A percentile compares a stretch with the other conserved stretches of the same genome.
phyloP scores from a whole-genome alignment of 2,329 filamentous ascomycete species.

The Trichoderma sp. region DNA sequence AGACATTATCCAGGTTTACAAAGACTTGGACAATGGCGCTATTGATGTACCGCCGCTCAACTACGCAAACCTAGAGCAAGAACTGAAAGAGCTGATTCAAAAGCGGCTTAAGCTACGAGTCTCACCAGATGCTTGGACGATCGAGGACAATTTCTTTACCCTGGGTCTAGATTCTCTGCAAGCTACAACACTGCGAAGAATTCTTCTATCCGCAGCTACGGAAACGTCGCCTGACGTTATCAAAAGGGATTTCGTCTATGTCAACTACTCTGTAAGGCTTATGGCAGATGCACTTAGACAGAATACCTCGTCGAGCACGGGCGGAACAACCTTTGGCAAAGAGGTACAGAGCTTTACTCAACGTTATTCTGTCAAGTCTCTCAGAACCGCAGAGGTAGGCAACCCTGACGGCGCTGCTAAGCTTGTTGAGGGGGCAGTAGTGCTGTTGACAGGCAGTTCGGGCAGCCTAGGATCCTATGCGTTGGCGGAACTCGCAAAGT shows the following conservation, averaged over 20 bases:
- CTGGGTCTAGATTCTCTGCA: slow-evolving; percentile 27
- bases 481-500: slow-evolving; percentile 25
- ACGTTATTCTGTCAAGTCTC: background rate
- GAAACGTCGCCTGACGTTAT: slow-evolving; percentile 27
- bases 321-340: background rate
- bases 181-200: slow-evolving; percentile 22
- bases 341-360: slow-evolving; percentile 21
- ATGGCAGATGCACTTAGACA: slow-evolving; percentile 23
- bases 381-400: background rate
- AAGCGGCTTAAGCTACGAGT: slow-evolving; percentile 22
- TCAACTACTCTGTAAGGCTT: slow-evolving; percentile 26
- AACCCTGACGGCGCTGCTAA: background rate
- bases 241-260: slow-evolving; percentile 29
- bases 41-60: slow-evolving; percentile 24
- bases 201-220: slow-evolving; percentile 25
- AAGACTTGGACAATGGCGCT: slow-evolving; percentile 23
- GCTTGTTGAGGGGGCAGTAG: slow-evolving; percentile 20
- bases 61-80: slow-evolving; percentile 23
- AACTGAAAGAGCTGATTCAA: slow-evolving; percentile 25
- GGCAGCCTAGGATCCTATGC: slow-evolving; percentile 29
- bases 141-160: slow-evolving; percentile 27
- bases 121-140: slow-evolving; percentile 4
- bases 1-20: slow-evolving; percentile 28
- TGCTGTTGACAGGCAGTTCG: slow-evolving; percentile 30
- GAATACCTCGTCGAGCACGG: background rate